These are phyloP conservation scores for Epichloe baconii DNA, from an alignment of 2,329 filamentous ascomycete species.

Conservation along the genomic window DNA sequence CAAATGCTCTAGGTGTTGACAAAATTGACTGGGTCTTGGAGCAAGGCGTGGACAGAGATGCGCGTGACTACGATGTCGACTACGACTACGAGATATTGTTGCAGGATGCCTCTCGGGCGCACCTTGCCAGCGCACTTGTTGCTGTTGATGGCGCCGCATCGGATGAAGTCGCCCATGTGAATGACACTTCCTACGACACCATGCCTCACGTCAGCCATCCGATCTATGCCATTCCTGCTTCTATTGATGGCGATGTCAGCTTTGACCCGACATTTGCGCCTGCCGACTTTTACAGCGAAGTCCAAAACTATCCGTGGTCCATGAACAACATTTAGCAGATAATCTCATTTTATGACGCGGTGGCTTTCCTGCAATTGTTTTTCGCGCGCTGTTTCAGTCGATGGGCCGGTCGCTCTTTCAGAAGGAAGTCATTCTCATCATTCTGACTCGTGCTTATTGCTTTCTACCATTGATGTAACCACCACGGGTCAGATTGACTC, in stretches of 20 bases:
- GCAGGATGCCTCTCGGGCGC: not conserved
- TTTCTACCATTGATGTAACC: not conserved
- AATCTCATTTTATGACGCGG: not conserved
- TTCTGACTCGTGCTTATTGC: too few species aligned
- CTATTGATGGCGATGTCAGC: not conserved
- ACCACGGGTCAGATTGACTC: not conserved
- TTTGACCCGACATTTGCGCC: not conserved
- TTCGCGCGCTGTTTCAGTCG: not conserved
- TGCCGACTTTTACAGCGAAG: not conserved
- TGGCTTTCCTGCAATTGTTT: not conserved
- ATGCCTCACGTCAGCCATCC: not conserved
- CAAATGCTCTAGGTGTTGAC: constrained; percentile 2
- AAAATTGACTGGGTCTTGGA: not conserved
- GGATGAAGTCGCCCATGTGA: not conserved
- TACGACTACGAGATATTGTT: not conserved
- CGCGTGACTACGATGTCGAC: not conserved
- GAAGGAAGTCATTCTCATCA: not conserved
- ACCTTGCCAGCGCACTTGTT: not conserved
- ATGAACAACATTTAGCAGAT: not conserved
- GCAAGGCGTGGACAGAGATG: not conserved
- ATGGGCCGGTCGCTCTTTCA: not conserved
- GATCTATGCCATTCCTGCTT: not conserved
- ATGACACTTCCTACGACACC: not conserved
- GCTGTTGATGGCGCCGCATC: not conserved
- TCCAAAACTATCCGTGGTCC: not conserved